A percentile compares a stretch with the other conserved stretches of the same genome.
phyloP scores from a whole-genome alignment of 2,329 filamentous ascomycete species.

The Penicillium oxalicum region DNA sequence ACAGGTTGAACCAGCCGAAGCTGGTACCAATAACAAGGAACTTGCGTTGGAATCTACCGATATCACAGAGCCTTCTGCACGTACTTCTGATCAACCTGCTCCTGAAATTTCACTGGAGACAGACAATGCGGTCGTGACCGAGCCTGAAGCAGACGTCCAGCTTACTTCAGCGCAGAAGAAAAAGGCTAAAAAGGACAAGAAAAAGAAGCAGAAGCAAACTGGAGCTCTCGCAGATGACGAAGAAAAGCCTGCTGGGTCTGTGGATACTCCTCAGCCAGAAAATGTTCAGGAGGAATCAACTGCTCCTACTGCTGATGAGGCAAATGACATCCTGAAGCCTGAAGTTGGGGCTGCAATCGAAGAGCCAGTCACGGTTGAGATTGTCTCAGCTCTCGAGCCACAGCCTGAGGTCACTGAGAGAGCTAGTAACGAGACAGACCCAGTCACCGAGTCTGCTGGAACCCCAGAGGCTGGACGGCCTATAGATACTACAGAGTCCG shows the following conservation, averaged over 20 bases:
- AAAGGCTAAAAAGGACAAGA: conserved; percentile 36
- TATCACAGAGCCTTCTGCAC: not conserved
- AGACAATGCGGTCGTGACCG: conserved; percentile 1
- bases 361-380: too few species aligned
- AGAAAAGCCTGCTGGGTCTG: conserved; percentile 7
- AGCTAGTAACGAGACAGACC: too few species aligned
- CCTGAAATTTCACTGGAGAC: not conserved
- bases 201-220: conserved; percentile 19
- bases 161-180: conserved; percentile 23
- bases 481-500: not conserved
- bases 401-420: too few species aligned
- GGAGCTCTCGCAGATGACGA: conserved; percentile 10
- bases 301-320: too few species aligned
- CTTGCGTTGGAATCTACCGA: not conserved
- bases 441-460: too few species aligned
- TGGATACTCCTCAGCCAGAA: not conserved
- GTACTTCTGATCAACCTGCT: not conserved
- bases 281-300: too few species aligned
- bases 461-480: not conserved
- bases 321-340: too few species aligned
- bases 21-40: not conserved
- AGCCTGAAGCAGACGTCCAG: conserved; percentile 8
- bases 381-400: too few species aligned
- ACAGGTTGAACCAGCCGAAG: conserved; percentile 3
- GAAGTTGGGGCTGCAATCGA: too few species aligned